Evolutionary conservation across 75 land plant species (phyloP), one percentile per base, ranked within the genome.

Genomic region (Azolla pinnata): DNA sequence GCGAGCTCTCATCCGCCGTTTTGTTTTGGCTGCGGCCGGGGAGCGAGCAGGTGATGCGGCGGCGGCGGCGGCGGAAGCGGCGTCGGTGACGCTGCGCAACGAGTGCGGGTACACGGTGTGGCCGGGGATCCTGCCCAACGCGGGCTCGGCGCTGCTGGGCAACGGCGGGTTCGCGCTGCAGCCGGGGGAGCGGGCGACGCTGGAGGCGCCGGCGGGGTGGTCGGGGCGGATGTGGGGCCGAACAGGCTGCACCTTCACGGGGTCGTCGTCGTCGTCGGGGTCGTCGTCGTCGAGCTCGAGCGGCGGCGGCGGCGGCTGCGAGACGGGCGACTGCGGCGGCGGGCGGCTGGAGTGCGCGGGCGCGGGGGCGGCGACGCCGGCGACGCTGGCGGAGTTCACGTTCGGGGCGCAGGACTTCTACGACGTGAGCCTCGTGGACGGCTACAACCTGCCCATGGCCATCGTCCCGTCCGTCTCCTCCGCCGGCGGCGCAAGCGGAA

Each of bases 371-470:
- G 71, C 33, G 10, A 61, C 87, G 0, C 87, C 87, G 4, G 87
- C 83, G 47, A 83, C 96, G 2, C 73, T 90, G 20, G 82, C 83
- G 4, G 96, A 86, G 65, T 76, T 90, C 66, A 90, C 90, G 3
- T 83, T 90, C 26, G 83, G 86, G 2, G 47, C 46, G 24, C 79
- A 85, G 61, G 90, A 90, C 35, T 90, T 83, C 81, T 90, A 90
- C 56, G 91, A 86, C 65, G 87, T 90, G 25, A 80, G 82, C 74
- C 72, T 90, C 23, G 91, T 90, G 21, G 87, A 86, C 33, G 96
- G 96, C 24, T 90, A 90, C 75, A 90, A 90, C 68, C 57, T 90
- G 8, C 76, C 79, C 5, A 60, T 90, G 33, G 45, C 80, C 35
- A 70, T 88, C 28, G 21, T 18, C 14, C 23, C 49, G 12, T 2